Conservation (phyloP, 305 asterid genomes). For the Fraxinus velutina region DNA sequence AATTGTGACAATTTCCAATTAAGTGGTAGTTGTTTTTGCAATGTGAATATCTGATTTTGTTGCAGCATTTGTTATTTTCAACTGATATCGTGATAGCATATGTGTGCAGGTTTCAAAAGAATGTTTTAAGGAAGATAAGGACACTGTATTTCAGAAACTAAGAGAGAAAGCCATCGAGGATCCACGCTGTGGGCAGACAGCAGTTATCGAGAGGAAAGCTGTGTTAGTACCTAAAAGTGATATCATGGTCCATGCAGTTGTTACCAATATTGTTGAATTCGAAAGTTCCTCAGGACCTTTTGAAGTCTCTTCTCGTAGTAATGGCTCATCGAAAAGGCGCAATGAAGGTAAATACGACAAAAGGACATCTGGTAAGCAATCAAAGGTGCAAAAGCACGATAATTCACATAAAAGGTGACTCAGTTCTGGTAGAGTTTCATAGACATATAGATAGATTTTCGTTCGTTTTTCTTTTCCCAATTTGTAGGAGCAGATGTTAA, state of each 20-base stretch:
- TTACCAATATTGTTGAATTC: constrained; percentile 56
- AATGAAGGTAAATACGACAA: constrained; percentile 35
- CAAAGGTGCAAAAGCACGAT: constrained; percentile 47
- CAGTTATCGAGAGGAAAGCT: constrained; percentile 49
- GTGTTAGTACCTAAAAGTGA: constrained; percentile 59
- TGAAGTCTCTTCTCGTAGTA: constrained; percentile 27
- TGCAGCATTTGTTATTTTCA: not conserved
- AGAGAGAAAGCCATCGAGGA: constrained; percentile 48
- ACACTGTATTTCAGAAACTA: constrained; percentile 50
- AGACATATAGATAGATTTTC: constrained; percentile 30
- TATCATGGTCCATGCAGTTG: constrained; percentile 54
- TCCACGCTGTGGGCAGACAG: constrained; percentile 67
- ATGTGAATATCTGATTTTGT: not conserved
- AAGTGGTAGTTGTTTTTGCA: not conserved
- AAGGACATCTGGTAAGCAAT: constrained; percentile 52
- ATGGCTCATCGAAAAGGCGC: constrained; percentile 43
- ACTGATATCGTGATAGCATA: not conserved
- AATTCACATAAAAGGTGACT: constrained; percentile 37
- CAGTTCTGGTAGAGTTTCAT: constrained; percentile 17
- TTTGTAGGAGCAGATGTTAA: constrained; percentile 2
- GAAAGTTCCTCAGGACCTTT: constrained; percentile 25
- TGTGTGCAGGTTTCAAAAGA: constrained; percentile 42
- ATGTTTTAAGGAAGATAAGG: constrained; percentile 41
- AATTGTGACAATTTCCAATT: not conserved
- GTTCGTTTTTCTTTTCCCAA: not conserved